Evolutionary conservation across 768 basidiomycete species (phyloP).

Genomic region (Cystobasidium onofrii): DNA sequence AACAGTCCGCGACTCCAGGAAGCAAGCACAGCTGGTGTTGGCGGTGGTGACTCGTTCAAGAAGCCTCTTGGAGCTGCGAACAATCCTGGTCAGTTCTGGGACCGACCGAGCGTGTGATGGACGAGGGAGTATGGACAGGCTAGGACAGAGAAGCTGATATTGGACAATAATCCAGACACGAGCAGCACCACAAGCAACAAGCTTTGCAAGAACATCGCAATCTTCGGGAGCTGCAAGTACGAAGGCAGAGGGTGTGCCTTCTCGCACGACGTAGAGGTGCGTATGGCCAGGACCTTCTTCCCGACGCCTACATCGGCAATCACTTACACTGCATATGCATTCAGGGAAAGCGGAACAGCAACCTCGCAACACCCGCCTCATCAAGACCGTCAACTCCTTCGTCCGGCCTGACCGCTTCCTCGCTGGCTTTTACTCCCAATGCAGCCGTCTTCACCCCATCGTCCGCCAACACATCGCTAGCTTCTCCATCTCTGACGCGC

Average conservation of each 20-base stretch:
- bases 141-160: no score
- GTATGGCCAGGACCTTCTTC: neutral
- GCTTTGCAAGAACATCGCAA: slow-evolving; percentile 35
- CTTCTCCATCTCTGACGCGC: neutral
- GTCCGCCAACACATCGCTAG: neutral
- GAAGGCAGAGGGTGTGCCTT: slow-evolving; percentile 79
- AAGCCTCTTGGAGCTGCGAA: neutral
- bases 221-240: slow-evolving; percentile 65
- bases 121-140: no score
- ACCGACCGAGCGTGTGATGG: neutral
- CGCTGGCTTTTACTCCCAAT: neutral
- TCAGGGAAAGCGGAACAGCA: neutral
- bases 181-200: neutral
- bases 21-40: neutral
- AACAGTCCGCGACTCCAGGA: neutral
- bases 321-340: no score
- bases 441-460: neutral
- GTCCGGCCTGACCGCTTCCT: neutral
- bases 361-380: neutral
- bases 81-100: neutral
- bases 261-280: slow-evolving; percentile 58
- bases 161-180: neutral
- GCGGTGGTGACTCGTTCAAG: neutral
- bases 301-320: neutral
- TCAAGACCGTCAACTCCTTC: slow-evolving; percentile 12